phyloP scores from a whole-genome alignment of 768 basidiomycete genomes.

The Calocera cornea region DNA sequence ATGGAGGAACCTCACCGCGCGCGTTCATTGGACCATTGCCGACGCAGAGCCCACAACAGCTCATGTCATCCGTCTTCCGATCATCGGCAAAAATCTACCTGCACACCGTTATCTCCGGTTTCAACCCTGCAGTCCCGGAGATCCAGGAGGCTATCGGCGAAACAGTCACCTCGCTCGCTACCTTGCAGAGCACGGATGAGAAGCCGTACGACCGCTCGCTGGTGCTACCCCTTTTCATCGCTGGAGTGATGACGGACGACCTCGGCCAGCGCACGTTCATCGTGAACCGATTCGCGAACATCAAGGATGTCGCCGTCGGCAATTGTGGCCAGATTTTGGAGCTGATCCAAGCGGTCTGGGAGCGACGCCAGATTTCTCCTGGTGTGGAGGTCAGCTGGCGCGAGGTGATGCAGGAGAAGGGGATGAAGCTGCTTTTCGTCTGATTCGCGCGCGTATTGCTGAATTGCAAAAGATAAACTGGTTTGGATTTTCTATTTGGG shows the following conservation, averaged over 20 bases:
- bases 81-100: slow-evolving; percentile 56
- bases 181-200: slow-evolving; percentile 28
- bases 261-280: slow-evolving; percentile 41
- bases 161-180: slow-evolving; percentile 30
- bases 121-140: slow-evolving; percentile 43
- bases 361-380: slow-evolving; percentile 35
- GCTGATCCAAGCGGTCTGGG: slow-evolving; percentile 59
- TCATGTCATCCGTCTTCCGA: slow-evolving; percentile 45
- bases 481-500: background rate
- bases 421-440: slow-evolving; percentile 38
- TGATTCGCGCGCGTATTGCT: slow-evolving; percentile 20
- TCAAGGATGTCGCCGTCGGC: slow-evolving; percentile 40
- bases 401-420: slow-evolving; percentile 41
- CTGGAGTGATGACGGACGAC: slow-evolving; percentile 63
- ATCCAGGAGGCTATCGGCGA: slow-evolving; percentile 44
- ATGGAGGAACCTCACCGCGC: slow-evolving; percentile 4
- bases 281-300: slow-evolving; percentile 40
- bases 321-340: slow-evolving; percentile 44
- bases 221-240: slow-evolving; percentile 59
- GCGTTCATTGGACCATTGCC: slow-evolving; percentile 24
- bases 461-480: background rate
- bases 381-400: slow-evolving; percentile 38
- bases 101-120: slow-evolving; percentile 53
- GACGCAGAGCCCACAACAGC: slow-evolving; percentile 24
- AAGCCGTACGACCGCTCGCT: slow-evolving; percentile 50